Percentiles rank a stretch among this genome's conserved stretches.
Evolutionary conservation across 192 early-diverging fungal genomes (phyloP).

Genomic region (Allomyces macrogynus): DNA sequence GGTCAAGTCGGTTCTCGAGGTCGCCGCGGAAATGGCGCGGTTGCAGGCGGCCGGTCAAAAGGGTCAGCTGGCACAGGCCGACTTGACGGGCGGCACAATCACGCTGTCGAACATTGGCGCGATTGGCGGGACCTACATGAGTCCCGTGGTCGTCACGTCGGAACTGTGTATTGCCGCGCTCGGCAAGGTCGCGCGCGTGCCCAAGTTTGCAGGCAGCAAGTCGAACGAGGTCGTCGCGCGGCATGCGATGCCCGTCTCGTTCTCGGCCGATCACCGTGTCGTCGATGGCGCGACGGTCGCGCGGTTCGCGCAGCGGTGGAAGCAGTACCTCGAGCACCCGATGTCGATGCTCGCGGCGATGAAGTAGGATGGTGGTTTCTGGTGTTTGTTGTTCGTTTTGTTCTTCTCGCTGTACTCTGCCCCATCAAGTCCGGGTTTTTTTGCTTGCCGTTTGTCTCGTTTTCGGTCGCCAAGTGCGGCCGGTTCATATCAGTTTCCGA

Average conservation of each 20-base stretch:
- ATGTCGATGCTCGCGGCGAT: slow-evolving; percentile 46
- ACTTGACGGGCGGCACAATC: slow-evolving; percentile 68
- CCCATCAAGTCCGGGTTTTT: too few species aligned
- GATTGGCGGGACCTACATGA: slow-evolving; percentile 74
- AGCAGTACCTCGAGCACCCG: slow-evolving; percentile 67
- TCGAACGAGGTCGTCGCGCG: slow-evolving; percentile 50
- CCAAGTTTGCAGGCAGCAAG: slow-evolving; percentile 42
- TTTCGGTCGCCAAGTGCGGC: too few species aligned
- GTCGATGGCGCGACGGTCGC: slow-evolving; percentile 92
- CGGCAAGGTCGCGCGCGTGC: slow-evolving; percentile 61
- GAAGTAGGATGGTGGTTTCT: neutral
- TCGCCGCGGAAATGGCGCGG: slow-evolving; percentile 62
- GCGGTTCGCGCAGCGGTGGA: slow-evolving; percentile 70
- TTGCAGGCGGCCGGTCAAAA: slow-evolving; percentile 42
- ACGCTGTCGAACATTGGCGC: slow-evolving; percentile 88
- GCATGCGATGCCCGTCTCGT: slow-evolving; percentile 60
- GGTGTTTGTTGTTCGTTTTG: too few species aligned
- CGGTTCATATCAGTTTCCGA: too few species aligned
- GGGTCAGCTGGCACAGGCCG: slow-evolving; percentile 35
- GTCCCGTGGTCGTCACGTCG: slow-evolving; percentile 68
- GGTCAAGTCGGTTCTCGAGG: slow-evolving; percentile 63
- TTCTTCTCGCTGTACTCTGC: too few species aligned
- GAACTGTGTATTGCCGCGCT: slow-evolving; percentile 82
- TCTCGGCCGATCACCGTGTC: slow-evolving; percentile 88
- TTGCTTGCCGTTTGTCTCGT: too few species aligned